Conservation (phyloP, 2,329 filamentous ascomycete species). For the Fusarium udum region DNA sequence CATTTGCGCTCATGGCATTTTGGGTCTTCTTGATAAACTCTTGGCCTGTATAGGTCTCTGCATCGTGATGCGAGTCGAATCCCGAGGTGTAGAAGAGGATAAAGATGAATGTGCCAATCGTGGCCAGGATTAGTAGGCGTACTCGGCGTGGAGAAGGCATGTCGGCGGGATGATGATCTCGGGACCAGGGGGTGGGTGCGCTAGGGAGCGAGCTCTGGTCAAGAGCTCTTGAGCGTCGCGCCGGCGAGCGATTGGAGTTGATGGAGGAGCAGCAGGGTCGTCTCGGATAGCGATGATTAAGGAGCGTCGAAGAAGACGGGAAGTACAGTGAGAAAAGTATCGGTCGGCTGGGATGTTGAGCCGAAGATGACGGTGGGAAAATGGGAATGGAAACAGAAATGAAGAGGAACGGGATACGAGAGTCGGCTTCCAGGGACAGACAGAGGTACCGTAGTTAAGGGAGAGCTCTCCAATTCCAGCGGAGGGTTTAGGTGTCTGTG, state of each 20-base stretch:
- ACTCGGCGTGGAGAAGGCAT: constrained; percentile 79
- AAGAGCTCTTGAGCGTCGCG: constrained; percentile 18
- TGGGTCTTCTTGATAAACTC: constrained; percentile 71
- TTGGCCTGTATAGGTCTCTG: constrained; percentile 54
- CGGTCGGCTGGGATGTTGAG: constrained; percentile 17
- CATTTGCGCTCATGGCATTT: constrained; percentile 58
- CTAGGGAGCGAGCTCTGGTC: constrained; percentile 46
- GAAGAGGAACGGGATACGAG: constrained; percentile 24
- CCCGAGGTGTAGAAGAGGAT: constrained; percentile 78
- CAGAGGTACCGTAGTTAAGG: constrained; percentile 26
- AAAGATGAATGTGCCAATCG: constrained; percentile 71
- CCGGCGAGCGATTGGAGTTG: not conserved
- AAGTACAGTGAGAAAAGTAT: constrained; percentile 17
- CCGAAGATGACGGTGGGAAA: constrained; percentile 5
- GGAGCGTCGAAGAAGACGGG: not conserved
- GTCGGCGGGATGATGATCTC: constrained; percentile 30
- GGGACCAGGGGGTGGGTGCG: constrained; percentile 20
- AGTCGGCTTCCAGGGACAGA: constrained; percentile 16
- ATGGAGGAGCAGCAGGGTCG: not conserved
- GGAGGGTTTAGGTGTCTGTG: constrained; percentile 1
- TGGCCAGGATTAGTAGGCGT: constrained; percentile 71
- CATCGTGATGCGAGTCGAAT: constrained; percentile 60
- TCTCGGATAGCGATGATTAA: constrained; percentile 7
- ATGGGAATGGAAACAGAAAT: constrained; percentile 6
- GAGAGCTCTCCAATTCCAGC: constrained; percentile 31